Conservation (phyloP, 129 eudicot species). For the Helianthus tuberosus region DNA sequence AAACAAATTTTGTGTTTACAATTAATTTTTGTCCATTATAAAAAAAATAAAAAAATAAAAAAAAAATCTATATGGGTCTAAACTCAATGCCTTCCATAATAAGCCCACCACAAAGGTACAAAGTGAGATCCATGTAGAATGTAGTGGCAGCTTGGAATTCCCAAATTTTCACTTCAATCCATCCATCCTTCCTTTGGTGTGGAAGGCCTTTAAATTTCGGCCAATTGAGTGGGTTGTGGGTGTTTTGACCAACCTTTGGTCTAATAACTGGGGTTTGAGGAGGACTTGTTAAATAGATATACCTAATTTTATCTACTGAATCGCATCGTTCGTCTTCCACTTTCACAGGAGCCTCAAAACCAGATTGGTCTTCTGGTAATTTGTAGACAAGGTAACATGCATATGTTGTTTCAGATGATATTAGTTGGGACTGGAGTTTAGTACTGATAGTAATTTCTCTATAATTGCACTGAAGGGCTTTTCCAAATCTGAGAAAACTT, state of each 20-base stretch:
- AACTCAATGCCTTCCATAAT: no score
- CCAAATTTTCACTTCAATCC: no score
- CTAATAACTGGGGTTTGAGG: not conserved
- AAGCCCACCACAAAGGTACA: no score
- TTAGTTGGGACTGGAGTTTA: not conserved
- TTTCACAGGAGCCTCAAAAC: not conserved
- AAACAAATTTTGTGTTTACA: not conserved
- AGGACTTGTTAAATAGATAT: not conserved
- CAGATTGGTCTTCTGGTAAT: not conserved
- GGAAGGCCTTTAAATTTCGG: not conserved
- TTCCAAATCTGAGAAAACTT: slow-evolving; percentile 18
- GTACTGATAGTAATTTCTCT: no score
- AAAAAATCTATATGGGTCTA: no score
- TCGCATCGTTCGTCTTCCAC: not conserved
- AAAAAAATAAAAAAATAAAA: no score
- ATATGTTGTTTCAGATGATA: no score
- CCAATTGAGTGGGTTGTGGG: not conserved
- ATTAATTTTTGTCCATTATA: no score
- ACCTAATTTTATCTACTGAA: not conserved
- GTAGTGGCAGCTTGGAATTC: no score
- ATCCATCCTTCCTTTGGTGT: no score
- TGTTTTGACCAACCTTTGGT: not conserved
- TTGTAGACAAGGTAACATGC: no score
- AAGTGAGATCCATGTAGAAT: no score
- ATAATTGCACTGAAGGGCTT: not conserved